Evolutionary conservation across 2,329 filamentous ascomycete species (phyloP).

Genomic region (Fusarium sp.): DNA sequence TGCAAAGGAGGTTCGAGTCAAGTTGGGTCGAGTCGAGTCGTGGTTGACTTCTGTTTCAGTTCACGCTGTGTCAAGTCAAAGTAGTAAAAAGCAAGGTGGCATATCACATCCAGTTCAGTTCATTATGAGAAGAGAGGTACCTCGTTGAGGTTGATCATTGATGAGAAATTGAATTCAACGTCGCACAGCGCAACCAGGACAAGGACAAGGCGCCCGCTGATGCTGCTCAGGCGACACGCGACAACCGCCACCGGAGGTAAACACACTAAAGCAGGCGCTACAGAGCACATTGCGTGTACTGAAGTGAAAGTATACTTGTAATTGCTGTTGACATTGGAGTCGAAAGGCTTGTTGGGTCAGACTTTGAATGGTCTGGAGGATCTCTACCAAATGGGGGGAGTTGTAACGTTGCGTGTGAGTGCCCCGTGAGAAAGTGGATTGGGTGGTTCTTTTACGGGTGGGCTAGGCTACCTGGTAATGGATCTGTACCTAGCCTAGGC

Average conservation of each 20-base stretch:
- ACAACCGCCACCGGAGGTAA: slow-evolving; percentile 34
- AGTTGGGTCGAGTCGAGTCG: slow-evolving; percentile 11
- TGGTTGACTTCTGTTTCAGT: slow-evolving; percentile 2
- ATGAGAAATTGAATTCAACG: slow-evolving; percentile 37
- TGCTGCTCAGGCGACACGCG: slow-evolving; percentile 26
- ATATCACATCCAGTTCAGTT: slow-evolving; percentile 17
- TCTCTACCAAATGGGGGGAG: slow-evolving; percentile 34
- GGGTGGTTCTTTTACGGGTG: slow-evolving; percentile 2
- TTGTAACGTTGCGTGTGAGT: slow-evolving; percentile 42
- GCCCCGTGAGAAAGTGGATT: slow-evolving; percentile 37
- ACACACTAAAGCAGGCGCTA: slow-evolving; percentile 10
- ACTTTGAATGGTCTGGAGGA: slow-evolving; percentile 31
- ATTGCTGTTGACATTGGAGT: slow-evolving; percentile 11
- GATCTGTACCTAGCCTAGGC: not conserved
- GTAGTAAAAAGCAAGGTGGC: slow-evolving; percentile 21
- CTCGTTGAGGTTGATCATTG: slow-evolving; percentile 2
- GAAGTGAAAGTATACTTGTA: slow-evolving; percentile 6
- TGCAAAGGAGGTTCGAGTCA: not conserved
- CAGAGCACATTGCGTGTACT: not conserved
- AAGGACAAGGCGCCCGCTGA: slow-evolving; percentile 14
- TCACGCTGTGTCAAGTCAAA: slow-evolving; percentile 15
- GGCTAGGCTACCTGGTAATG: not conserved
- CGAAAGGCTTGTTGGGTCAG: slow-evolving; percentile 28
- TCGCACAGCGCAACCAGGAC: slow-evolving; percentile 32
- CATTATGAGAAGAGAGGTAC: not conserved